These are phyloP conservation scores for Sarcodon sp. DNA, from an alignment of 768 basidiomycete genomes.

Conservation along the genomic window DNA sequence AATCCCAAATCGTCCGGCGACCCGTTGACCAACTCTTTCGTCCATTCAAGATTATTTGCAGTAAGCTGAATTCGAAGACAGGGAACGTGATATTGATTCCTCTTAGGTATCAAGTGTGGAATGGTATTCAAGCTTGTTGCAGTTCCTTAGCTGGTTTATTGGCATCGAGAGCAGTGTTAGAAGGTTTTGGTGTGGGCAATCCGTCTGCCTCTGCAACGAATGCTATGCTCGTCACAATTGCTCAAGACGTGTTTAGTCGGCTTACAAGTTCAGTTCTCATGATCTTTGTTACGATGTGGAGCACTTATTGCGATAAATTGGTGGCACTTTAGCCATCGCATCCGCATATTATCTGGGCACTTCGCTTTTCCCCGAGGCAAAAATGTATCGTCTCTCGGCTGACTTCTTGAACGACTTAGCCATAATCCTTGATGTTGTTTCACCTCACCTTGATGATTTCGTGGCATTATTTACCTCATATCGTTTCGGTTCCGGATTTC, in stretches of 20 bases:
- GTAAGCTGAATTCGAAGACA: not conserved
- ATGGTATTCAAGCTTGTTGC: constrained; percentile 58
- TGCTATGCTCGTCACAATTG: constrained; percentile 49
- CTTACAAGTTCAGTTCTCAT: constrained; percentile 37
- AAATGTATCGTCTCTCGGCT: constrained; percentile 53
- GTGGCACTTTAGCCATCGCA: constrained; percentile 35
- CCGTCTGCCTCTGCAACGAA: constrained; percentile 52
- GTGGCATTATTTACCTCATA: constrained; percentile 14
- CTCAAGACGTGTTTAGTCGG: constrained; percentile 53
- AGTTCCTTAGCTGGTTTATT: constrained; percentile 51
- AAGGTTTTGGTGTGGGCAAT: constrained; percentile 62
- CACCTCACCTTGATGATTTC: constrained; percentile 33
- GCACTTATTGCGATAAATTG: not conserved
- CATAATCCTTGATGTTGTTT: constrained; percentile 45
- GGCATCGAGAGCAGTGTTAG: constrained; percentile 53
- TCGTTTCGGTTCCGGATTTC: constrained; percentile 21
- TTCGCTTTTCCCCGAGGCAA: constrained; percentile 56
- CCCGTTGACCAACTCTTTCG: not conserved
- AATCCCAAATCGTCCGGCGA: not conserved
- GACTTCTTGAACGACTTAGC: constrained; percentile 55
- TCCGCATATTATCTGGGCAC: constrained; percentile 52
- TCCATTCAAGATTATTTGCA: not conserved
- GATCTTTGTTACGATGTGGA: not conserved
- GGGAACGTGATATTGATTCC: not conserved
- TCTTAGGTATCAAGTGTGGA: constrained; percentile 49